Base-by-base conservation (phyloP, 768 basidiomycete species). In the Ramaria rubella region DNA sequence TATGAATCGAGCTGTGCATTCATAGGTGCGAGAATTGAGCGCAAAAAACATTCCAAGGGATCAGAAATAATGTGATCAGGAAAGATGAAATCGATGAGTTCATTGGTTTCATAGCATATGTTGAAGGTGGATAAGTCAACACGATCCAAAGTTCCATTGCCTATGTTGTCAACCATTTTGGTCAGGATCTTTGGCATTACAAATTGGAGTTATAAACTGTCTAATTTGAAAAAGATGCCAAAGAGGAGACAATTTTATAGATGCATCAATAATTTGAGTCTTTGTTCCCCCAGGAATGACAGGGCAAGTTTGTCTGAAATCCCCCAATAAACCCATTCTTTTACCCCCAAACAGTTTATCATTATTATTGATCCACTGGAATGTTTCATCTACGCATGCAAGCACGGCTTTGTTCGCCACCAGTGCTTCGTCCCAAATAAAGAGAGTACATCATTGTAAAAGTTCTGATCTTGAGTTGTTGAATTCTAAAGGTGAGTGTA, bases 401-500 rank as follows among this genome's bases (percentile, higher is more conserved):
- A n/a, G n/a, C n/a, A n/a, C n/a, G 0, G 72, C 67, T 24, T 57
- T 61, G 49, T 75, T 72, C 11, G 69, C 71, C 70, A 74, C 73
- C 1, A 75, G 75, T 4, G 70, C 68, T 61, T 77, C 74, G 61
- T n/a, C n/a, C n/a, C n/a, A n/a, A n/a, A n/a, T n/a, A n/a, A n/a
- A n/a, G n/a, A n/a, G n/a, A n/a, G n/a, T 77, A 75, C 72, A 73
- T 75, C 3, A 72, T 67, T 52, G 58, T 7, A 77, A 67, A 19
- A 76, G 66, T 27, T 74, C 70, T 0, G 66, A 72, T 0, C 68
- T 59, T 0, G 67, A 50, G 40, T 67, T 62, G 43, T 59, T 48
- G 1, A 56, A 50, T 44, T 64, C 42, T 17, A 77, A 67, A 1
- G 65, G 58, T 12, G 74, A 75, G 7, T 60, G 27, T 0, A 77